A percentile compares a stretch with the other conserved stretches of the same genome.
Evolutionary conservation across 2,329 filamentous ascomycete species (phyloP).

Genomic region (Pyrenochaeta sp.): DNA sequence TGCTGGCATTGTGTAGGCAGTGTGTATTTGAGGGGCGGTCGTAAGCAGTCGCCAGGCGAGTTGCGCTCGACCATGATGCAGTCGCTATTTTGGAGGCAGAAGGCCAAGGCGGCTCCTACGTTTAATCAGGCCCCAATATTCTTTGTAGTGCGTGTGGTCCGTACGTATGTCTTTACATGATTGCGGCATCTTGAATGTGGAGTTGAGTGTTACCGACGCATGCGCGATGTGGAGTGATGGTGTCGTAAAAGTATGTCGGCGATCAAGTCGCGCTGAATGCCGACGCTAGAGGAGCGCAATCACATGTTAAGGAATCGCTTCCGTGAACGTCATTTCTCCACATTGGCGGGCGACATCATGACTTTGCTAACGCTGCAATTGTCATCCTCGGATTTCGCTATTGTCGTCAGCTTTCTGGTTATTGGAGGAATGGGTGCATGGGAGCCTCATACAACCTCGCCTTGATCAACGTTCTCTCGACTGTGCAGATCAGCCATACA

Average conservation of each 20-base stretch:
- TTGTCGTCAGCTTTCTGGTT: not conserved
- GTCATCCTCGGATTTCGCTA: not conserved
- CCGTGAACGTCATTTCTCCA: conserved; percentile 16
- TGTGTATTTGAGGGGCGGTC: conserved; percentile 79
- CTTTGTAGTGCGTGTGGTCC: conserved; percentile 44
- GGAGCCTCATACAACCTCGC: not conserved
- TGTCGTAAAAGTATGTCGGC: conserved; percentile 16
- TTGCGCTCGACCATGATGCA: conserved; percentile 94
- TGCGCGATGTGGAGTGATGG: conserved; percentile 4
- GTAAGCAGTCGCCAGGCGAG: conserved; percentile 86
- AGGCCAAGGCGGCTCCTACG: conserved; percentile 85
- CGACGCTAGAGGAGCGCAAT: conserved; percentile 14
- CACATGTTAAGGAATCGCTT: conserved; percentile 27
- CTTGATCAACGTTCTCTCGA: not conserved
- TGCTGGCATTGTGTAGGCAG: conserved; percentile 91
- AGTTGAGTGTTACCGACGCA: conserved; percentile 1
- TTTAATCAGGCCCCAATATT: conserved; percentile 1
- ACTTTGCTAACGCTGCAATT: not conserved
- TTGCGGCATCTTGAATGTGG: conserved; percentile 73
- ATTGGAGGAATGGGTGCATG: not conserved
- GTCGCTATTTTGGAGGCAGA: conserved; percentile 95
- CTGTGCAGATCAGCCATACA: not conserved
- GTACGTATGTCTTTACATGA: conserved; percentile 96
- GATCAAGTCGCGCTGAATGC: conserved; percentile 14
- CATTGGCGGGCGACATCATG: conserved; percentile 2